Percentiles rank a stretch among this genome's conserved stretches.
Conservation (phyloP, 2,329 filamentous ascomycete genomes). For the Zymoseptoria crescenta region DNA sequence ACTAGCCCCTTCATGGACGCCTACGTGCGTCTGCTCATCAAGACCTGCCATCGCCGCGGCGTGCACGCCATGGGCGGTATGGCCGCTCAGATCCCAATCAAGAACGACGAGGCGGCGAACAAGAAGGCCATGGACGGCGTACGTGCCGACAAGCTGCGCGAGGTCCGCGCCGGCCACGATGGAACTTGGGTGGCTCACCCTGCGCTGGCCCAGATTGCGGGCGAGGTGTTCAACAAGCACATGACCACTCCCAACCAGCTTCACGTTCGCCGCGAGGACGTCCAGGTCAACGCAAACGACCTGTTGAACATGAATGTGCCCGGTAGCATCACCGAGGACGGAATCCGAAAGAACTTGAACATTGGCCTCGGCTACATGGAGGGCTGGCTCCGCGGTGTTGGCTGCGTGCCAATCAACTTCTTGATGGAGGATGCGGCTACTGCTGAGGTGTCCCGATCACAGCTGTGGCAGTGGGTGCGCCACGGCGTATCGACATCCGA, state of each 20-base stretch:
- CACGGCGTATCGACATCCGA: slow-evolving; percentile 69
- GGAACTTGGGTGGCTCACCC: slow-evolving; percentile 97
- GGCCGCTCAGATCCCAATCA: slow-evolving; percentile 98
- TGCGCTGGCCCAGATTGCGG: slow-evolving; percentile 77
- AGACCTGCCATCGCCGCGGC: slow-evolving; percentile 91
- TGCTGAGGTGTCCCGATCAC: slow-evolving; percentile 86
- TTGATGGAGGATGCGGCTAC: slow-evolving; percentile 98
- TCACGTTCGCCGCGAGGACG: slow-evolving; percentile 82
- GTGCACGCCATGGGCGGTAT: slow-evolving; percentile 98
- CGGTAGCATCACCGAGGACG: slow-evolving; percentile 82
- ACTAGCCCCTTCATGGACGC: slow-evolving; percentile 97
- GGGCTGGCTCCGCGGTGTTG: slow-evolving; percentile 89
- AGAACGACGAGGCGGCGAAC: slow-evolving; percentile 63
- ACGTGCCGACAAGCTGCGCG: slow-evolving; percentile 89
- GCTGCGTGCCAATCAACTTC: slow-evolving; percentile 95
- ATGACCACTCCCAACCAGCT: slow-evolving; percentile 99
- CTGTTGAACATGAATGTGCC: slow-evolving; percentile 97
- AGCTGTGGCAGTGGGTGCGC: slow-evolving; percentile 93
- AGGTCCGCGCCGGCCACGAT: slow-evolving; percentile 91
- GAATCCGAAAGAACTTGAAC: slow-evolving; percentile 94
- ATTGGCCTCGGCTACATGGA: slow-evolving; percentile 98
- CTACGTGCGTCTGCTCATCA: slow-evolving; percentile 93
- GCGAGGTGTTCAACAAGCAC: slow-evolving; percentile 92
- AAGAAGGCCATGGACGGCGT: slow-evolving; percentile 35
- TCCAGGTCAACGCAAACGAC: slow-evolving; percentile 77